Percentiles rank a stretch among this genome's conserved stretches.
Evolutionary conservation across 441 rosid species (phyloP).

Genomic region (California macrophylla): DNA sequence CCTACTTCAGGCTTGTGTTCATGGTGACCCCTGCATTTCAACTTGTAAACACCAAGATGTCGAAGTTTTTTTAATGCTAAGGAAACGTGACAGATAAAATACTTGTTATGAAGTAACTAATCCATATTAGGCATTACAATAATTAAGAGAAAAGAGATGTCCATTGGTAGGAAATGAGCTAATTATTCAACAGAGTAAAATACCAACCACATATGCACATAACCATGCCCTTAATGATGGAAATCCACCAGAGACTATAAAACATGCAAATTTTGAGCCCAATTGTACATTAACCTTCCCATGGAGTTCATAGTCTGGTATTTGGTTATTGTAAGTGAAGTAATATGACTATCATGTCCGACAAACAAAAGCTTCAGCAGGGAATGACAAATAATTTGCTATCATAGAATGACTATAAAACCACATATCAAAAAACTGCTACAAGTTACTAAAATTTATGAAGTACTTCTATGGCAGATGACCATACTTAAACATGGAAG

Average conservation of each 20-base stretch:
- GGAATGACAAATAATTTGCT: background rate
- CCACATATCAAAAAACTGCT: background rate
- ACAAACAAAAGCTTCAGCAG: background rate
- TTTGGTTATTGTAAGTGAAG: background rate
- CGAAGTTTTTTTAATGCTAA: background rate
- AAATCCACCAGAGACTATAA: background rate
- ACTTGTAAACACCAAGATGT: background rate
- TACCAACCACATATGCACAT: too few relatives aligned
- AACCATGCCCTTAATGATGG: background rate
- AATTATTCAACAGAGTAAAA: too few relatives aligned
- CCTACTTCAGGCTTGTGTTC: conserved; percentile 26
- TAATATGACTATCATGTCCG: background rate
- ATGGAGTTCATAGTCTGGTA: background rate
- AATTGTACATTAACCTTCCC: background rate
- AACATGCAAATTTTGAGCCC: background rate
- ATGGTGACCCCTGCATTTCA: conserved; percentile 14
- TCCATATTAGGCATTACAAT: too few relatives aligned
- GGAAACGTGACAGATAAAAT: too few relatives aligned
- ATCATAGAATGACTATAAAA: background rate
- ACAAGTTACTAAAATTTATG: background rate
- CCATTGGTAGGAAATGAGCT: too few relatives aligned
- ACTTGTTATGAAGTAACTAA: too few relatives aligned
- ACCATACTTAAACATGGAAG: background rate
- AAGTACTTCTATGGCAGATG: background rate
- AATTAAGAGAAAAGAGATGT: too few relatives aligned